phyloP scores from a whole-genome alignment of 176 grass and related monocot species.

The Otatea glauca region DNA sequence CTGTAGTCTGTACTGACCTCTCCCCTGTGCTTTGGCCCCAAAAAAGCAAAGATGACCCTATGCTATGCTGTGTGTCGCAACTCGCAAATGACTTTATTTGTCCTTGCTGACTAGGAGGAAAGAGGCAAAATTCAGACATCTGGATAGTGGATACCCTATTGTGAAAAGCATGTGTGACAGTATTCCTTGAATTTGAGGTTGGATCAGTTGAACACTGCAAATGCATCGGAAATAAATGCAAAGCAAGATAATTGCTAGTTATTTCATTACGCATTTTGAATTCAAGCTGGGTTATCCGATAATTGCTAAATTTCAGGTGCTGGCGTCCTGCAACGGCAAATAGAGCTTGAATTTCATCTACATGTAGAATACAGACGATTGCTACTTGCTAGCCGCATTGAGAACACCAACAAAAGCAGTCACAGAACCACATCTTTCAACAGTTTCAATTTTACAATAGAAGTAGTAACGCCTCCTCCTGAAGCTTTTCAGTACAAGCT shows the following conservation, averaged over 20 bases:
- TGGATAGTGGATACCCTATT: neutral
- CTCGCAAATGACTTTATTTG: conserved; percentile 21
- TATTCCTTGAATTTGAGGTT: neutral
- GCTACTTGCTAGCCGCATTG: neutral
- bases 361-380: neutral
- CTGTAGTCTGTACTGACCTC: neutral
- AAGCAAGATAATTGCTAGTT: neutral
- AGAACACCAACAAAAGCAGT: neutral
- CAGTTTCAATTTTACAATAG: conserved; percentile 35
- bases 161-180: neutral
- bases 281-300: neutral
- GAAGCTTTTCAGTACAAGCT: neutral
- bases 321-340: neutral
- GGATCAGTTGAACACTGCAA: neutral
- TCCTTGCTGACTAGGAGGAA: conserved; percentile 17
- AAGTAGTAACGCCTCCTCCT: neutral
- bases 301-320: neutral
- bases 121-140: neutral
- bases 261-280: neutral
- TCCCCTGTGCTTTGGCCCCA: conserved; percentile 28
- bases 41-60: conserved; percentile 40
- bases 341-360: neutral
- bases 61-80: neutral
- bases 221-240: neutral
- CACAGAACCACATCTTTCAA: neutral